These are phyloP conservation scores for Oryza meridionalis DNA, from an alignment of 176 grass and related monocot genomes.

Conservation along the genomic window DNA sequence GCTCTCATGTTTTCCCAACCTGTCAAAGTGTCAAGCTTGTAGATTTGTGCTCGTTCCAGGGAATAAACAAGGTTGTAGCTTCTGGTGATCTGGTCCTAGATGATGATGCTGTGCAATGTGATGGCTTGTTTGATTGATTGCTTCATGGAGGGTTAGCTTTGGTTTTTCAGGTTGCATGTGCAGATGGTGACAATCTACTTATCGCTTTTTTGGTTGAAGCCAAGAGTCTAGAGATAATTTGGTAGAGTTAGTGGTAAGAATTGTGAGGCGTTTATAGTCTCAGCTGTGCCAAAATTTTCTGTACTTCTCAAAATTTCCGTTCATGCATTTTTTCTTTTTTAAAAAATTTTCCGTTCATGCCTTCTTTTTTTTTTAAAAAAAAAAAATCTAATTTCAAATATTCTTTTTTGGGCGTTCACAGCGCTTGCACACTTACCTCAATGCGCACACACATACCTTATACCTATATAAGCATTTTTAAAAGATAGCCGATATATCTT, in stretches of 20 bases:
- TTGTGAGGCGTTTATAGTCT: no score
- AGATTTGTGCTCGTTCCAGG: conserved; percentile 22
- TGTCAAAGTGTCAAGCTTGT: conserved; percentile 1
- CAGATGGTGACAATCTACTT: not conserved
- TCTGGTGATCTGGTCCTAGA: not conserved
- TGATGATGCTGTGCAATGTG: not conserved
- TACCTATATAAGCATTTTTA: no score
- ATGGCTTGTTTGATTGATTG: conserved; percentile 1
- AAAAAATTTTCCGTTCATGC: no score
- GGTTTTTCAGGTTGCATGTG: not conserved
- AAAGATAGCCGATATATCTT: no score
- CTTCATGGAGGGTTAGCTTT: not conserved
- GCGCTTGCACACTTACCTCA: no score
- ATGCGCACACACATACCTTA: no score
- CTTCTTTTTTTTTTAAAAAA: no score
- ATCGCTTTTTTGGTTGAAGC: not conserved
- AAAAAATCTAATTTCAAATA: no score
- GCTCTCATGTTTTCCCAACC: not conserved
- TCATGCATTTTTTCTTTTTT: no score
- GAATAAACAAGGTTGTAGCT: conserved; percentile 5
- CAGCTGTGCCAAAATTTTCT: no score
- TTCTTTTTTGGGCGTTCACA: no score
- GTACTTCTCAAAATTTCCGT: no score
- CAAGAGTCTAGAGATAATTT: not conserved
- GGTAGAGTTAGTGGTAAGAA: not conserved